phyloP scores from a whole-genome alignment of 805 yeast species.

The Suhomyces canberraensis region DNA sequence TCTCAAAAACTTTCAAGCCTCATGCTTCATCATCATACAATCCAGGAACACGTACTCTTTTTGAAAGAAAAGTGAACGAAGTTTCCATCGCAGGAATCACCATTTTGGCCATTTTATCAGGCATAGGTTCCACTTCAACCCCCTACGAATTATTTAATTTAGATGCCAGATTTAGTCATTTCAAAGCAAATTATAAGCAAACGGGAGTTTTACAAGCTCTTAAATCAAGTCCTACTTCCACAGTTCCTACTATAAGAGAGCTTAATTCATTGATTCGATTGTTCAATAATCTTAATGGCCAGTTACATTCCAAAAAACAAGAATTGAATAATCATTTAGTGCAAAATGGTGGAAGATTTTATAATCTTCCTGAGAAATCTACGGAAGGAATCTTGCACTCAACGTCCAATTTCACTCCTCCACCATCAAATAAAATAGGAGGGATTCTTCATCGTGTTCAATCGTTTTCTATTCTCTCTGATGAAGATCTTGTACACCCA shows the following conservation, averaged over 20 bases:
- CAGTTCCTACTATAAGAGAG: conserved; percentile 24
- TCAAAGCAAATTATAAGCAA: not conserved
- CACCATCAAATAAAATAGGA: conserved; percentile 19
- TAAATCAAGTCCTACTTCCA: conserved; percentile 11
- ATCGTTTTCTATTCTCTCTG: conserved; percentile 37
- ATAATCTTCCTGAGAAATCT: conserved; percentile 12
- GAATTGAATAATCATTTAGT: conserved; percentile 25
- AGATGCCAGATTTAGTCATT: conserved; percentile 4
- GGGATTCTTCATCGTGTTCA: conserved; percentile 38
- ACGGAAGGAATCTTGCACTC: conserved; percentile 10
- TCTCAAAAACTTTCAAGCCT: conserved; percentile 24
- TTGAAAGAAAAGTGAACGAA: conserved; percentile 45
- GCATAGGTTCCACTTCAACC: conserved; percentile 50
- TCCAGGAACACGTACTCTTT: conserved; percentile 20
- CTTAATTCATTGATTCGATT: conserved; percentile 33
- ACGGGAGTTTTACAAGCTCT: conserved; percentile 9
- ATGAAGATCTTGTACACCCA: conserved; percentile 11
- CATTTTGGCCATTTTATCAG: conserved; percentile 49
- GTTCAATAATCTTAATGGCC: conserved; percentile 39
- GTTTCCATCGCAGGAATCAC: conserved; percentile 48
- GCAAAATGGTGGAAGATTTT: conserved; percentile 24
- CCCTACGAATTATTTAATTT: conserved; percentile 28
- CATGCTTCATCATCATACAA: conserved; percentile 5
- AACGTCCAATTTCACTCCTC: not conserved
- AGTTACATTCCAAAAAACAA: conserved; percentile 29